Evolutionary conservation across 768 basidiomycete genomes (phyloP).

Genomic region (Pleurotus tuoliensis): DNA sequence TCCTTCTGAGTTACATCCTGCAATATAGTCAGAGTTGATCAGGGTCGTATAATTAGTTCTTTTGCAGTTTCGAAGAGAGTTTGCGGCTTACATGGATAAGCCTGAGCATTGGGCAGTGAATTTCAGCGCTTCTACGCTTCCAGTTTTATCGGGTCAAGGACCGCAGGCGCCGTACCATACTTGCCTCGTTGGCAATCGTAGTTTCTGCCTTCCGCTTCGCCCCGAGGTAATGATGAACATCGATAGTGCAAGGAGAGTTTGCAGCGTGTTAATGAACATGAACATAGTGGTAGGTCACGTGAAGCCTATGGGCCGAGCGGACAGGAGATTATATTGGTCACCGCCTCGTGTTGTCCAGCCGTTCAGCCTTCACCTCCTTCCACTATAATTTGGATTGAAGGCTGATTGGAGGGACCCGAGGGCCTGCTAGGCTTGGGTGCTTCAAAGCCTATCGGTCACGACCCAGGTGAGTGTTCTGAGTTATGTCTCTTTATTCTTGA

Average conservation of each 20-base stretch:
- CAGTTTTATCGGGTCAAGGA: not conserved
- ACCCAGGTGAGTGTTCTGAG: conserved; percentile 1
- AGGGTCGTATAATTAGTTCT: no score
- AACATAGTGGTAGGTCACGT: not conserved
- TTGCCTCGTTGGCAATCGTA: not conserved
- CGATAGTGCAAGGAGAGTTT: no score
- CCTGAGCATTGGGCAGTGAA: no score
- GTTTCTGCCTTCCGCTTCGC: not conserved
- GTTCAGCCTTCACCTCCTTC: conserved; percentile 5
- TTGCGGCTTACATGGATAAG: no score
- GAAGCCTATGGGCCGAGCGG: not conserved
- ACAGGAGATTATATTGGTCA: conserved; percentile 3
- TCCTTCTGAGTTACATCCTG: no score
- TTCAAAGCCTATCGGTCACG: conserved; percentile 9
- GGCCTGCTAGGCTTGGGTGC: conserved; percentile 8
- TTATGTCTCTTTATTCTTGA: conserved; percentile 1
- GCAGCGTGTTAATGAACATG: not conserved
- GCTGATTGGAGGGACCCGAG: conserved; percentile 3
- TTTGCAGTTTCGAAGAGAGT: no score
- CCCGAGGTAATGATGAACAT: not conserved
- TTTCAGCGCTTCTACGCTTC: no score
- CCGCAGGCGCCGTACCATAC: conserved; percentile 1
- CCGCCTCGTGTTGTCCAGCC: conserved; percentile 7
- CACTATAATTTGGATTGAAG: conserved; percentile 7
- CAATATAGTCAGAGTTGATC: no score